These are phyloP conservation scores for Penicillium sp. DNA, from an alignment of 2,329 filamentous ascomycete genomes.

Conservation along the genomic window DNA sequence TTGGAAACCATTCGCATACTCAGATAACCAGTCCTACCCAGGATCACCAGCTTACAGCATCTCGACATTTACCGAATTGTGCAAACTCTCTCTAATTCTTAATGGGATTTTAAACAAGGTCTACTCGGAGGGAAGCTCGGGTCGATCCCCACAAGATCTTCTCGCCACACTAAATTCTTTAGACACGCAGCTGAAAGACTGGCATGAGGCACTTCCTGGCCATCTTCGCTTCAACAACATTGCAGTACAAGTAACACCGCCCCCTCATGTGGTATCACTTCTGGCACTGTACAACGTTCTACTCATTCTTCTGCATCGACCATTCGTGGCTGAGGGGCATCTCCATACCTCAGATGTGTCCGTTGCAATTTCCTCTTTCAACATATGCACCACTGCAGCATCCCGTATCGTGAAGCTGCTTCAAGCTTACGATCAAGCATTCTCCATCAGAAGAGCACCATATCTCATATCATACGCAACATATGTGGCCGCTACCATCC, in stretches of 20 bases:
- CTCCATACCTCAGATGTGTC: conserved; percentile 47
- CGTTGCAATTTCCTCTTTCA: conserved; percentile 50
- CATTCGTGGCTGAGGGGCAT: conserved; percentile 51
- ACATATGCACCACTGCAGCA: conserved; percentile 53
- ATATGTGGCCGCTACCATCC: conserved; percentile 59
- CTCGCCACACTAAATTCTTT: conserved; percentile 43
- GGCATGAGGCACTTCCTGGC: conserved; percentile 47
- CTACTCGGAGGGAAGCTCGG: conserved; percentile 50
- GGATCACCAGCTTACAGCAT: conserved; percentile 39
- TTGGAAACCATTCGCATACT: conserved; percentile 53
- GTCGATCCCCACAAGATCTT: conserved; percentile 37
- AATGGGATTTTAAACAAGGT: conserved; percentile 52
- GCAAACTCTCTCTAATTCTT: conserved; percentile 52
- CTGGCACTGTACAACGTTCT: conserved; percentile 57
- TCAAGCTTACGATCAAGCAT: conserved; percentile 50
- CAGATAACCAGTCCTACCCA: conserved; percentile 33
- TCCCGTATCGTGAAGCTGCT: conserved; percentile 51
- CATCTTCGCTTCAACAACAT: conserved; percentile 46
- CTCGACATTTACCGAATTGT: conserved; percentile 41
- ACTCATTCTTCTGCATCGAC: conserved; percentile 58
- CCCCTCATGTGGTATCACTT: conserved; percentile 52
- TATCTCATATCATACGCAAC: conserved; percentile 60
- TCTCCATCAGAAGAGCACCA: conserved; percentile 53
- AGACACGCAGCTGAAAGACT: conserved; percentile 48
- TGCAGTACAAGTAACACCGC: conserved; percentile 41